Base-by-base conservation (phyloP, 1,139 yeast genomes). In the Candida mesenterica region DNA sequence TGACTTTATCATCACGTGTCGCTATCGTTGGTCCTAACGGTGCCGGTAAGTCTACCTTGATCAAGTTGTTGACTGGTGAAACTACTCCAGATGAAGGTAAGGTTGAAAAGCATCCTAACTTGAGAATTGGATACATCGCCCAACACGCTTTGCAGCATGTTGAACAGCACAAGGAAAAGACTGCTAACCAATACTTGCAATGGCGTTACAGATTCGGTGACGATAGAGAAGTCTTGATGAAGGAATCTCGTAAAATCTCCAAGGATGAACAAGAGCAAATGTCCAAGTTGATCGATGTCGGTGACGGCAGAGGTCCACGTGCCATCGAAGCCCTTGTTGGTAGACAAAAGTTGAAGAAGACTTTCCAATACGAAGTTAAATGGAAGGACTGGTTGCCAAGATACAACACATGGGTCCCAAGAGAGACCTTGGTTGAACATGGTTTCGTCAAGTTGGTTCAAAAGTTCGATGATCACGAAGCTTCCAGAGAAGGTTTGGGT, bases 201-300 rank as follows among this genome's bases (percentile, higher is more conserved):
- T 92, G 98, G 98, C 82, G 98, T 68, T 92, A 90, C 64, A 80
- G 87, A 61, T 87, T 89, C 53, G 98, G 98, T 61, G 98, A 92
- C 60, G 98, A 92, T 65, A 88, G 97, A 64, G 98, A 92, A 68
- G 95, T 92, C 25, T 77, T 89, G 52, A 67, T 92, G 62, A 92
- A 92, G 68, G 97, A 90, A 64, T 82, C 96, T 1, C 81, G 98
- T 65, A 86, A 87, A 62, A 74, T 90, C 47, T 77, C 89, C 27
- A 88, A 78, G 9, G 95, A 85, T 44, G 97, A 92, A 64, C 77
- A 75, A 57, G 87, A 75, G 43, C 75, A 80, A 66, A 81, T 92
- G 90, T 72, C 66, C 40, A 83, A 82, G 61, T 81, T 82, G 50
- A 75, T 90, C 48, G 95, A 84, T 50, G 68, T 85, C 39, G 85